A percentile compares a stretch with the other conserved stretches of the same genome.
These are phyloP conservation scores for Neofusicoccum ribis DNA, from an alignment of 2,329 filamentous ascomycete species.

Conservation along the genomic window DNA sequence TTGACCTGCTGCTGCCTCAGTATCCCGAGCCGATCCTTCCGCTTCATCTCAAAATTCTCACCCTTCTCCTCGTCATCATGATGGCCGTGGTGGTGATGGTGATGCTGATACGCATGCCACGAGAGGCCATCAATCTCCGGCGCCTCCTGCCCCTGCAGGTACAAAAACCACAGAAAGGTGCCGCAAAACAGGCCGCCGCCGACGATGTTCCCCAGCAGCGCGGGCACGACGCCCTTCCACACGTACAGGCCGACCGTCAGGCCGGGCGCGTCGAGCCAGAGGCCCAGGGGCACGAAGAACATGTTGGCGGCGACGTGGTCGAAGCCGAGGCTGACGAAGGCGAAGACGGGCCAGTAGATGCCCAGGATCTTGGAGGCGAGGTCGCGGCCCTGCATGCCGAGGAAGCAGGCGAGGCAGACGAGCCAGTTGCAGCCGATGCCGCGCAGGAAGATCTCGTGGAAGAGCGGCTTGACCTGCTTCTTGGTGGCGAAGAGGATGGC, in stretches of 20 bases:
- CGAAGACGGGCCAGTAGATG: constrained; percentile 31
- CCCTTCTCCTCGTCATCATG: constrained; percentile 6
- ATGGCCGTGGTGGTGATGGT: not conserved
- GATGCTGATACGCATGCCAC: not conserved
- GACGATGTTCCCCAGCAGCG: constrained; percentile 29
- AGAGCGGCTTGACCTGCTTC: constrained; percentile 25
- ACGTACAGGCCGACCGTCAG: constrained; percentile 29
- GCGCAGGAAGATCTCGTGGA: constrained; percentile 26
- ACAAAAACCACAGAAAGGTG: constrained; percentile 8
- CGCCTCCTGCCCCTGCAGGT: not conserved
- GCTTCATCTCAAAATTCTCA: not conserved
- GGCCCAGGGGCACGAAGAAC: constrained; percentile 31
- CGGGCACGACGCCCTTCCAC: constrained; percentile 32
- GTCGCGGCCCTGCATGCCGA: constrained; percentile 28
- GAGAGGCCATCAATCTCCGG: not conserved
- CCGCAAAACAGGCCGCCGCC: constrained; percentile 22
- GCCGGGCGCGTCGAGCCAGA: constrained; percentile 25
- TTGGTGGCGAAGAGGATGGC: constrained; percentile 23
- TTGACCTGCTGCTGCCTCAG: not conserved
- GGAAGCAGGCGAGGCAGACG: constrained; percentile 28
- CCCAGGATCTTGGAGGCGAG: constrained; percentile 27
- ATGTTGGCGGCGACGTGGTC: constrained; percentile 34
- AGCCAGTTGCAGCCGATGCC: constrained; percentile 29
- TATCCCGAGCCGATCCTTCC: not conserved
- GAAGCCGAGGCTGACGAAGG: constrained; percentile 29